These are phyloP conservation scores for Cladophialophora yegresii DNA, from an alignment of 2,329 filamentous ascomycete species.

Conservation along the genomic window DNA sequence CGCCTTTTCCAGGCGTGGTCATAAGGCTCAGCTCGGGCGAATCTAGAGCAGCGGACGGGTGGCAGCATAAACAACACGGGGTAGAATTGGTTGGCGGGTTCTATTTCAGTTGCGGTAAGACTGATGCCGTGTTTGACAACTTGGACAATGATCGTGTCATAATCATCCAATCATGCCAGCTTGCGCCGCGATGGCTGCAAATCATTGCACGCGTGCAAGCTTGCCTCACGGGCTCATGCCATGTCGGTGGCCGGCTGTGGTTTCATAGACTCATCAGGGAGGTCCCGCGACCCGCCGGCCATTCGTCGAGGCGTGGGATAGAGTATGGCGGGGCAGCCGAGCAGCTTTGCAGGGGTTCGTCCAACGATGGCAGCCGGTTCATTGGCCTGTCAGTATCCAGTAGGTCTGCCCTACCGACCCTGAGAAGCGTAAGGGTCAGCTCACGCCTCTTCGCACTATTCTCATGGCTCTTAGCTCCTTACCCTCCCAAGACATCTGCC, in stretches of 20 bases:
- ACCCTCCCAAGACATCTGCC: neutral
- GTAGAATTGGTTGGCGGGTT: neutral
- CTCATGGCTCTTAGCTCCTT: neutral
- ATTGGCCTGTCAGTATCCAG: neutral
- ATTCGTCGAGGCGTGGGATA: constrained; percentile 1
- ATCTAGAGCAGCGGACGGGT: neutral
- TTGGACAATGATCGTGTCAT: constrained; percentile 7
- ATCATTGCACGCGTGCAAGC: constrained; percentile 1
- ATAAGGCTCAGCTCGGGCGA: constrained; percentile 16
- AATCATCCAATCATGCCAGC: neutral
- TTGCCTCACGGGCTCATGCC: neutral
- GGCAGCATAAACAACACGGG: neutral
- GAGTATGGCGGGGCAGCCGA: constrained; percentile 7
- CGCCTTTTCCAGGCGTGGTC: neutral
- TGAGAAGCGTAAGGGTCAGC: constrained; percentile 8
- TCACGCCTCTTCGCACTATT: constrained; percentile 2
- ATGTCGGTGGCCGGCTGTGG: constrained; percentile 10
- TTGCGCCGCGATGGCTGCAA: constrained; percentile 1
- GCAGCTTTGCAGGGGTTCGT: constrained; percentile 8
- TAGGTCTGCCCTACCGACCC: constrained; percentile 7
- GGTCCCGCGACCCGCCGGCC: neutral
- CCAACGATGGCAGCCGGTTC: neutral
- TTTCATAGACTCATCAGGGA: constrained; percentile 7
- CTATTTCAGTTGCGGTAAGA: constrained; percentile 4
- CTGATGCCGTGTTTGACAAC: constrained; percentile 10